Conservation (phyloP, 140 eudicot genomes). For the Cichorium intybus region DNA sequence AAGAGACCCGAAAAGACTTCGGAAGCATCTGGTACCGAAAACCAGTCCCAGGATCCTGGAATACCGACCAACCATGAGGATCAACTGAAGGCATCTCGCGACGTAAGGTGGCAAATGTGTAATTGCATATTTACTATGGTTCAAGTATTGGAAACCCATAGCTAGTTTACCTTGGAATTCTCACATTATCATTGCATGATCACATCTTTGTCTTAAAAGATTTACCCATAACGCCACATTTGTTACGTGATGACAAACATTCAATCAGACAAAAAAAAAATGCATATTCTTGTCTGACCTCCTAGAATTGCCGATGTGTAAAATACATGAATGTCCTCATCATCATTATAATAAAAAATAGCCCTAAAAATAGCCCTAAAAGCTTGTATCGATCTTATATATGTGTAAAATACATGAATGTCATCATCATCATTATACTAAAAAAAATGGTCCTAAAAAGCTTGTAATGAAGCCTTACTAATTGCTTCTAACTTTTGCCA, state of each 20-base stretch:
- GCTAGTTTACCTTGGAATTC: neutral
- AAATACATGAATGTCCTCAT: no score
- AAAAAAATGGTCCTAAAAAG: neutral
- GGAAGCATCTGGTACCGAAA: slow-evolving; percentile 33
- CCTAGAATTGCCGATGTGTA: no score
- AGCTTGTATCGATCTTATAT: neutral
- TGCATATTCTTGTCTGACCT: no score
- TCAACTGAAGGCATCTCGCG: slow-evolving; percentile 77
- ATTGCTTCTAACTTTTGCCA: slow-evolving; percentile 4
- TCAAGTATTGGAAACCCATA: neutral
- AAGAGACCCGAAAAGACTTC: slow-evolving; percentile 29
- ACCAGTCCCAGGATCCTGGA: slow-evolving; percentile 16
- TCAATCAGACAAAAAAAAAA: no score
- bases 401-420: neutral
- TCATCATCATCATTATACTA: no score
- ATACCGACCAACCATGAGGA: slow-evolving; percentile 53
- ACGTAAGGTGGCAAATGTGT: slow-evolving; percentile 67
- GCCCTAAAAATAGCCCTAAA: no score
- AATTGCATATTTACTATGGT: slow-evolving; percentile 19
- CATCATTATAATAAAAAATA: no score
- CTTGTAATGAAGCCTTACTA: neutral
- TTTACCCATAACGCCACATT: neutral
- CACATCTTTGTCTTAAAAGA: neutral
- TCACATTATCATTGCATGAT: neutral
- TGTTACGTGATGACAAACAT: no score